Evolutionary conservation across 2,329 filamentous ascomycete species (phyloP).

Genomic region (Metarhizium sp.): DNA sequence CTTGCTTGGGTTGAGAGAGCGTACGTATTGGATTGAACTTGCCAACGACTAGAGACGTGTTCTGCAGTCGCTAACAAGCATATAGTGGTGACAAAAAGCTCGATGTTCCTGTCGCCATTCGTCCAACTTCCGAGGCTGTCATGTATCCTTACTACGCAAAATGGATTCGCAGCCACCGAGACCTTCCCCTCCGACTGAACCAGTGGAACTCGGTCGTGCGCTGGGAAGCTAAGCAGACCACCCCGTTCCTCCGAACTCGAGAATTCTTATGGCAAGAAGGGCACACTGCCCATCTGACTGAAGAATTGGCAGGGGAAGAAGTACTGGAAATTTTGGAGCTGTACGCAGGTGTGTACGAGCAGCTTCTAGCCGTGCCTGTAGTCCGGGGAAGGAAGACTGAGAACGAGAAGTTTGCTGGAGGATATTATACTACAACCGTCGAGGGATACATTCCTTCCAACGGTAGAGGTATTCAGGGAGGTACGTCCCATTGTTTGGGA

Average conservation of each 20-base stretch:
- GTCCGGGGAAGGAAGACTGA: constrained; percentile 92
- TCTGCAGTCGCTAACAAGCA: not conserved
- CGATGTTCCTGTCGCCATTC: constrained; percentile 65
- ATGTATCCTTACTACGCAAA: constrained; percentile 96
- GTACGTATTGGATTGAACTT: constrained; percentile 30
- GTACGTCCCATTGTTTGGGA: constrained; percentile 85
- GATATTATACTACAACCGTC: constrained; percentile 91
- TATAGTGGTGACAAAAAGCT: constrained; percentile 79
- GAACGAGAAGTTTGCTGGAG: constrained; percentile 96
- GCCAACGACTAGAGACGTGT: not conserved
- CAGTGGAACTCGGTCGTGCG: constrained; percentile 93
- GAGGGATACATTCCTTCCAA: constrained; percentile 96
- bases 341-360: constrained; percentile 86
- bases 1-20: constrained; percentile 83
- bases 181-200: constrained; percentile 87
- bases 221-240: constrained; percentile 94
- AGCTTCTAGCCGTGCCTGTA: constrained; percentile 89
- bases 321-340: constrained; percentile 88
- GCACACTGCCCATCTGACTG: constrained; percentile 79
- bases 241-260: constrained; percentile 79
- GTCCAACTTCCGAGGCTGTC: constrained; percentile 64
- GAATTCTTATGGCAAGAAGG: constrained; percentile 99
- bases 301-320: constrained; percentile 72
- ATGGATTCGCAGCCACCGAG: constrained; percentile 94
- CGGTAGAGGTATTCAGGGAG: constrained; percentile 92